Evolutionary conservation across 306 rosid genomes (phyloP), one percentile per base, ranked within the genome.

Genomic region (Casuarina glauca): DNA sequence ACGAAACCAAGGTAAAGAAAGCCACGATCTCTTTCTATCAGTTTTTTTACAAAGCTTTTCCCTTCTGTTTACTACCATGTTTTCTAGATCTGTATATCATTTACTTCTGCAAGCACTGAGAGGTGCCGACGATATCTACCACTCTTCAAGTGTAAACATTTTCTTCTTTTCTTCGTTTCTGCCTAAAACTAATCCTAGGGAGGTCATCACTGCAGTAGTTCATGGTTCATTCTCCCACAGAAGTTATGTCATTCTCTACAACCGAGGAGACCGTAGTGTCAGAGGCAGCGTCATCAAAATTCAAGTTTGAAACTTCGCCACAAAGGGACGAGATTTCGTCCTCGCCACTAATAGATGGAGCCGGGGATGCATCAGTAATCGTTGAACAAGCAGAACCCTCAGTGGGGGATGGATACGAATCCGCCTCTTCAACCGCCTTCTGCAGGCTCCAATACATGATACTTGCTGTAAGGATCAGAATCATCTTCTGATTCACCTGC

Each of bases 401-500:
- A 8, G 90, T 79, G 12, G 97, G 87, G 2, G 97, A 87, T 45
- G 82, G 86, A 69, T 79, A 62, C 36, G 86, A 80, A 53, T 90
- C 93, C 20, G 78, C 12, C 7, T 87, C 96, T 52, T 91, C 97
- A 4, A 70, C 52, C 9, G 85, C 82, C 77, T 93, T 96, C 78
- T 93, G 96, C 79, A 96, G 86, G 75, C 98, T 91, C 98, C 98
- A 93, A 74, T 80, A 93, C 98, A 96, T 96, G 53, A 96, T 86
- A 82, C 97, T 90, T 12, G 99, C 98, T 15, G 93, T 84, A 39
- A 95, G 91, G 52, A 91, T 91, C 74, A 96, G 88, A 70, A 93
- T 86, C 99, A 96, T 96, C 90, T 93, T 96, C 85, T 91, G 99
- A 75, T 96, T 96, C 74, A 93, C 97, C 99, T 96, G 97, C 78